These are phyloP conservation scores for Ophiostoma australiae DNA, from an alignment of 2,329 filamentous ascomycete species.

Conservation along the genomic window DNA sequence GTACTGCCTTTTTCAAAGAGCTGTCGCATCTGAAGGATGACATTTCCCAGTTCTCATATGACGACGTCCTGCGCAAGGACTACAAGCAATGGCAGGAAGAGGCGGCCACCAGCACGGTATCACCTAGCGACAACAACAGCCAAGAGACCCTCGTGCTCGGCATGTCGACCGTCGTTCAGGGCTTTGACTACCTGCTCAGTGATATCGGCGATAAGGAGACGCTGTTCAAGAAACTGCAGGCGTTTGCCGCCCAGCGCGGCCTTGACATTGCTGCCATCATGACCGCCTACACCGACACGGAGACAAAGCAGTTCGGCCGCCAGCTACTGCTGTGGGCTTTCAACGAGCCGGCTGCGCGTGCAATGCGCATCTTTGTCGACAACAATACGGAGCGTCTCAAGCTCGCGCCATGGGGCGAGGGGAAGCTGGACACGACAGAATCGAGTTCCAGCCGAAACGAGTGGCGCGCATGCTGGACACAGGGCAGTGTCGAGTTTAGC, in stretches of 20 bases:
- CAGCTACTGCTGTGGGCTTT: slow-evolving; percentile 65
- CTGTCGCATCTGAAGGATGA: slow-evolving; percentile 63
- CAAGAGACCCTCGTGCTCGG: slow-evolving; percentile 51
- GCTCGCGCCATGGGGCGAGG: slow-evolving; percentile 51
- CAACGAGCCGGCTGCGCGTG: slow-evolving; percentile 44
- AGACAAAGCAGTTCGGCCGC: slow-evolving; percentile 49
- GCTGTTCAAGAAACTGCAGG: slow-evolving; percentile 46
- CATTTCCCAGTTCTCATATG: slow-evolving; percentile 54
- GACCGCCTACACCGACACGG: slow-evolving; percentile 55
- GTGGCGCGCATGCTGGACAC: slow-evolving; percentile 61
- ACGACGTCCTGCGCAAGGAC: slow-evolving; percentile 72
- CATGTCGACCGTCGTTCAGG: slow-evolving; percentile 60
- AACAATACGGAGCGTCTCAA: slow-evolving; percentile 46
- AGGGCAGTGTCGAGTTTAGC: slow-evolving; percentile 57
- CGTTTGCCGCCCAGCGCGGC: slow-evolving; percentile 51
- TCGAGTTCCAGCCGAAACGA: slow-evolving; percentile 28
- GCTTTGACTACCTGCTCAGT: slow-evolving; percentile 53
- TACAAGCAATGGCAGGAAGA: slow-evolving; percentile 67
- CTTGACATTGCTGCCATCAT: slow-evolving; percentile 64
- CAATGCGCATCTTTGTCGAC: slow-evolving; percentile 52
- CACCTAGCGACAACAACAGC: background rate
- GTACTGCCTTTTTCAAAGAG: slow-evolving; percentile 52
- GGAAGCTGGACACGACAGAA: slow-evolving; percentile 40
- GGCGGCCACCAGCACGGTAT: slow-evolving; percentile 37
- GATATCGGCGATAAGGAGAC: slow-evolving; percentile 45